Evolutionary conservation across 371 early-diverging fungal species (phyloP).

Genomic region (Mortierella sp.): DNA sequence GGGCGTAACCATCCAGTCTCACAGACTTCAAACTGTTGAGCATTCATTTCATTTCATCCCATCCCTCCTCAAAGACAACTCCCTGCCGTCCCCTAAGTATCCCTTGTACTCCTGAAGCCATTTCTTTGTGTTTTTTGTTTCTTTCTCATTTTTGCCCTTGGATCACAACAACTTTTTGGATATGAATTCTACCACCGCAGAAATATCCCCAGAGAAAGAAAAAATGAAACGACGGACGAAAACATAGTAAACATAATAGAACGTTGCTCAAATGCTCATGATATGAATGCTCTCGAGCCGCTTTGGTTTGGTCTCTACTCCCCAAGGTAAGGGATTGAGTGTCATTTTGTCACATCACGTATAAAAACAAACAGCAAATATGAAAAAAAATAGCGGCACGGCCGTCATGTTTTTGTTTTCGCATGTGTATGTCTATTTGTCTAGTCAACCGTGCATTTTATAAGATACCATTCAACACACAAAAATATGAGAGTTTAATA

Average conservation of each 20-base stretch:
- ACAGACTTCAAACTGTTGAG: neutral
- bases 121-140: neutral
- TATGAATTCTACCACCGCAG: neutral
- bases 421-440: neutral
- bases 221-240: neutral
- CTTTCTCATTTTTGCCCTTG: neutral
- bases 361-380: neutral
- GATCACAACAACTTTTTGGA: neutral
- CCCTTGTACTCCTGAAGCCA: neutral
- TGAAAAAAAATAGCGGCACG: neutral
- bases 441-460: neutral
- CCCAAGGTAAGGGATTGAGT: too few species aligned
- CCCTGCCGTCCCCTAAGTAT: neutral
- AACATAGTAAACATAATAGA: neutral
- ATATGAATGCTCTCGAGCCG: neutral
- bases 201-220: neutral
- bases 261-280: neutral
- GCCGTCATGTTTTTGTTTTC: neutral
- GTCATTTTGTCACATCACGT: neutral
- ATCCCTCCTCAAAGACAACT: neutral
- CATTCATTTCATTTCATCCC: neutral
- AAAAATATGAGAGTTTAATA: slow-evolving; percentile 7
- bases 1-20: neutral
- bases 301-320: neutral
- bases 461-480: neutral